Percentiles rank a stretch among this genome's conserved stretches.
phyloP scores from a whole-genome alignment of 2,329 filamentous ascomycete species.

The Ambrosiella beaveri region DNA sequence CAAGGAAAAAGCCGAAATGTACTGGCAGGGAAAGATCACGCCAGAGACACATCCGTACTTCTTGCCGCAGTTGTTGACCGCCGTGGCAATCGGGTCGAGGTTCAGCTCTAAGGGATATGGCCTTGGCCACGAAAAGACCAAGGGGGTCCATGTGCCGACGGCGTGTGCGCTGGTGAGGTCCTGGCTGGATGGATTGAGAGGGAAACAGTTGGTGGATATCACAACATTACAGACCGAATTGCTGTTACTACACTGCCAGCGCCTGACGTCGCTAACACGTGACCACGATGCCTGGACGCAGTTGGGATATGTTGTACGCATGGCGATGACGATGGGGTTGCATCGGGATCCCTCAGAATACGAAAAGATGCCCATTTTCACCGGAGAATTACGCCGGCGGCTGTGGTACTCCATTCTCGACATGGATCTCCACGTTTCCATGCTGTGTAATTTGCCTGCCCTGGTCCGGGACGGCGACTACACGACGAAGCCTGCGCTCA shows the following conservation, averaged over 20 bases:
- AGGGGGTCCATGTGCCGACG: constrained; percentile 39
- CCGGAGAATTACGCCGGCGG: constrained; percentile 35
- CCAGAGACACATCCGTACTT: constrained; percentile 27
- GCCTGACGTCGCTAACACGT: constrained; percentile 32
- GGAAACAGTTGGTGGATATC: constrained; percentile 35
- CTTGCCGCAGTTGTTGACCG: constrained; percentile 34
- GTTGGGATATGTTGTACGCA: constrained; percentile 36
- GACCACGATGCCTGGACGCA: constrained; percentile 37
- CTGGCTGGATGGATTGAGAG: constrained; percentile 35
- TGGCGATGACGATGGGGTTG: constrained; percentile 42
- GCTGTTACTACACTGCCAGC: constrained; percentile 33
- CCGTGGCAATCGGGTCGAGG: constrained; percentile 35
- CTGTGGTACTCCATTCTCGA: constrained; percentile 41
- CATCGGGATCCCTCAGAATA: constrained; percentile 40
- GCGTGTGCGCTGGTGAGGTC: constrained; percentile 36
- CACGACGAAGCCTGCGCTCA: constrained; percentile 34
- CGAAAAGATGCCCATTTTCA: constrained; percentile 31
- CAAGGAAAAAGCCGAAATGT: constrained; percentile 31
- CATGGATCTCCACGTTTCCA: constrained; percentile 37
- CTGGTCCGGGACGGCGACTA: constrained; percentile 36
- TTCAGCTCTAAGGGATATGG: constrained; percentile 34
- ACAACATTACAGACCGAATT: constrained; percentile 36
- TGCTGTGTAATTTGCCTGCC: constrained; percentile 34
- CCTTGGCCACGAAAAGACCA: constrained; percentile 31
- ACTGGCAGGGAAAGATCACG: constrained; percentile 31